Base-by-base conservation (phyloP, 2,329 filamentous ascomycete genomes). In the Colletotrichum gigasporum region DNA sequence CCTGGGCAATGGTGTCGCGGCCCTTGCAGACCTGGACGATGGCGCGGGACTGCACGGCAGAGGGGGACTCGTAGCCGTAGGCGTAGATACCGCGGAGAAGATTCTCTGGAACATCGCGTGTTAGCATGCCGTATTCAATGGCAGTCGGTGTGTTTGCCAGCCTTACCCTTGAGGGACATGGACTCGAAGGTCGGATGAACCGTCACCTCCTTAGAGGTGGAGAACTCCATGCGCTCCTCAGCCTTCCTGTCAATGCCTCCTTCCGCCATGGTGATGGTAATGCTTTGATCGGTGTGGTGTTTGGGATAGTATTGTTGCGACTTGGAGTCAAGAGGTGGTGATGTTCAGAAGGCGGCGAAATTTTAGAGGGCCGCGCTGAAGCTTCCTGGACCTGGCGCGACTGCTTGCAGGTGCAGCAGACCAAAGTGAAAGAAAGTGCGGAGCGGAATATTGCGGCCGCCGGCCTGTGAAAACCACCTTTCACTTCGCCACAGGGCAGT, bases 21-120 rank as follows among this genome's bases (percentile, higher is more conserved):
- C 96, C 96, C 82, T 98, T 98, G 88, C 96, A 99, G 74, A 99
- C 92, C 82, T 98, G 96, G 51, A 99, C 96, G 75, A 99, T 99
- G 55, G 96, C 96, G 75, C 96, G 93, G 70, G 95, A 97, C 82
- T 99, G 96, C 16, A 99, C 95, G 12, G 96, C 96, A 0, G 96
- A 99, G 11, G 96, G 96, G 2, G 96, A 97, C 78, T 99, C 96
- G 81, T 98, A 99, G 69, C 96, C 96, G 73, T 99, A 99, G 34
- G 96, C 96, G 76, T 99, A 99, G 76, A 99, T 95, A 69, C 96
- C 96, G 70, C 96, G 94, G 69, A 99, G 89, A 34, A 99, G 89
- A 75, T 96, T 97, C 79, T 98, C 95, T 88, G 66, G 28, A 28
- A 18, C 8, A 20, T 20, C 12, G 35, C 18, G 9, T 18, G 45